Conservation (phyloP, 2,329 filamentous ascomycete species). For the Xylariales sp. region DNA sequence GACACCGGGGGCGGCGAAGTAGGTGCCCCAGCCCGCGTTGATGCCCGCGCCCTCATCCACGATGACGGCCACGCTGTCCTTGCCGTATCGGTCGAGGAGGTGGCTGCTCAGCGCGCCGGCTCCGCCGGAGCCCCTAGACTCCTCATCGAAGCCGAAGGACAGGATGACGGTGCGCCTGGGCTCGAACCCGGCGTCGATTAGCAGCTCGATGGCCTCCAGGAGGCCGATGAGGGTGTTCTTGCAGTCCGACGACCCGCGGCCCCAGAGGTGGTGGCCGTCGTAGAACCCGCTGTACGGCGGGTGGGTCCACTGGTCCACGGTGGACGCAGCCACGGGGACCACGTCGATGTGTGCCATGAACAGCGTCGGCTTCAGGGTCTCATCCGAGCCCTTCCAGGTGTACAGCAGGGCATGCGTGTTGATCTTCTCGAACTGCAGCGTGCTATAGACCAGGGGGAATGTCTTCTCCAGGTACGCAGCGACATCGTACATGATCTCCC, state of each 20-base stretch:
- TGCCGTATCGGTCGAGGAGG: conserved; percentile 46
- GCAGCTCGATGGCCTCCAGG: conserved; percentile 50
- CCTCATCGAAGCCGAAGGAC: conserved; percentile 62
- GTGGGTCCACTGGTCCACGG: conserved; percentile 49
- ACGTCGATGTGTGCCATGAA: conserved; percentile 63
- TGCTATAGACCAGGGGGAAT: conserved; percentile 47
- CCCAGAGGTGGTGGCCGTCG: conserved; percentile 57
- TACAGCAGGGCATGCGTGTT: conserved; percentile 57
- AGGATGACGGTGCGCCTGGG: conserved; percentile 53
- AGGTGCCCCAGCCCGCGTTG: conserved; percentile 35
- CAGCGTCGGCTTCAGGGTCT: conserved; percentile 47
- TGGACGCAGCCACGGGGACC: conserved; percentile 51
- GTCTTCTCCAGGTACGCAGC: conserved; percentile 42
- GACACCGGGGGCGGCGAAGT: conserved; percentile 52
- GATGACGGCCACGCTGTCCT: conserved; percentile 50
- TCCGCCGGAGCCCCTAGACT: conserved; percentile 48
- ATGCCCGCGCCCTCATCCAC: conserved; percentile 55
- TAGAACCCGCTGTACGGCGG: conserved; percentile 56
- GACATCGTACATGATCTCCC: conserved; percentile 54
- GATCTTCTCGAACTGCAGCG: conserved; percentile 45
- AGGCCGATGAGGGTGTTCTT: conserved; percentile 58
- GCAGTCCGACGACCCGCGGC: conserved; percentile 55
- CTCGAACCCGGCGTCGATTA: conserved; percentile 45
- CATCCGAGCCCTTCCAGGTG: conserved; percentile 50
- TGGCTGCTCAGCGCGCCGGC: conserved; percentile 41